Base-by-base conservation (phyloP, 1,139 yeast genomes). In the Eremothecium coryli region DNA sequence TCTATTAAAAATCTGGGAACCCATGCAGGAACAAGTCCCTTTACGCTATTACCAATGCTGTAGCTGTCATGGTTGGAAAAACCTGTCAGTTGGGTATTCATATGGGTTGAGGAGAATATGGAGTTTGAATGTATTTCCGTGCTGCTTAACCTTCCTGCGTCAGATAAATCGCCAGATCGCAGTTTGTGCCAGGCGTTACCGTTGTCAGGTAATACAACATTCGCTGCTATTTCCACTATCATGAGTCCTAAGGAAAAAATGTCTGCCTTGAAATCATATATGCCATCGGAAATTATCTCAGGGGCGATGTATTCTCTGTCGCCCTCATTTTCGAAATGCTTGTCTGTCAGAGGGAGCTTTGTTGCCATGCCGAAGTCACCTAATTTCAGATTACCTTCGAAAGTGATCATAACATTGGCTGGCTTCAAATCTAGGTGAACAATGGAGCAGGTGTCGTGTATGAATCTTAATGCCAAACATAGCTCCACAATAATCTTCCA, bases 291-390 rank as follows among this genome's bases (percentile, higher is more conserved):
- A 38, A 90, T 76, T 24, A 90, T 77, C 57, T 90, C 99, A 1
- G 98, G 98, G 0, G 99, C 98, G 60, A 90, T 90, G 59, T 90
- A 90, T 58, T 90, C 95, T 32, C 98, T 69, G 56, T 93, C 98
- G 22, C 98, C 98, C 60, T 93, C 98, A 45, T 95, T 71, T 58
- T 90, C 98, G 52, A 85, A 72, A 44, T 67, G 58, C 6, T 65
- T 67, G 18, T 56, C 55, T 11, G 64, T 47, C 17, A 61, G 46
- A 2, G 66, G 65, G 32, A 56, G 76, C 52, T 61, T 72, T 52
- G 70, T 78, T n/a, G 82, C 80, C 75, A 75, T 71, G 22, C 82
- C 82, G 50, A 74, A 74, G 50, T 74, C 81, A 18, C 78, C 81
- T 22, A 75, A 62, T 49, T 74, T 74, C 35, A 74, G 69, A 23